Conservation (phyloP, 495 filamentous ascomycete genomes). For the Podospora pseudocomata region DNA sequence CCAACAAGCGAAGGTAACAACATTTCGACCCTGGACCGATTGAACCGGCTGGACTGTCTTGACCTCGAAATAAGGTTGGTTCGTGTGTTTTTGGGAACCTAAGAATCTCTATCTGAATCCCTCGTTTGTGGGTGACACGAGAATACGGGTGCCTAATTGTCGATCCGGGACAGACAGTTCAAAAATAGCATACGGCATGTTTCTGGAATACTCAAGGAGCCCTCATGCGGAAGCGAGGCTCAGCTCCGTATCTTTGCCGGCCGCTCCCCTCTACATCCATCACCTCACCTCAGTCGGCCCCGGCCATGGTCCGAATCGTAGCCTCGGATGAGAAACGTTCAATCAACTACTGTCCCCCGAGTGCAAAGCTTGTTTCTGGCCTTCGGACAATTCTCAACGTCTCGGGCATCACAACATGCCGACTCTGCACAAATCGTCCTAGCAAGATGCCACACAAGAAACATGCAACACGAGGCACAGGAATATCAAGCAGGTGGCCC, state of each 20-base stretch:
- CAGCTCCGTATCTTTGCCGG: background rate
- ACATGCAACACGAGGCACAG: background rate
- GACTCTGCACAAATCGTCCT: background rate
- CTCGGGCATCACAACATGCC: slow-evolving; percentile 3
- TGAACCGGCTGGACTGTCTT: slow-evolving; percentile 1
- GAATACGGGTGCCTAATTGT: background rate
- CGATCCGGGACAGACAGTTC: background rate
- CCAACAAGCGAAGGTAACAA: background rate
- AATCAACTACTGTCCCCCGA: background rate
- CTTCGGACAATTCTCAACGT: background rate
- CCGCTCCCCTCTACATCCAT: background rate
- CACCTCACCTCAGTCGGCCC: background rate
- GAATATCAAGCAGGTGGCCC: background rate
- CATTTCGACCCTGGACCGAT: background rate
- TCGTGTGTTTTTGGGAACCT: background rate
- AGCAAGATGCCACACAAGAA: background rate
- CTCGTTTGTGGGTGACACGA: background rate
- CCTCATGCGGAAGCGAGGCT: background rate
- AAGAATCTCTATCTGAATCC: background rate
- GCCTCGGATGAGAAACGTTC: background rate
- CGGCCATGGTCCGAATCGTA: background rate
- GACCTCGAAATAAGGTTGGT: background rate
- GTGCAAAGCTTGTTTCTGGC: background rate
- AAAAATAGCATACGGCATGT: slow-evolving; percentile 4
- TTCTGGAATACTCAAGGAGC: background rate